These are phyloP conservation scores for Effrenium voratum DNA, from an alignment of 73 alveolate genomes.

Conservation along the genomic window DNA sequence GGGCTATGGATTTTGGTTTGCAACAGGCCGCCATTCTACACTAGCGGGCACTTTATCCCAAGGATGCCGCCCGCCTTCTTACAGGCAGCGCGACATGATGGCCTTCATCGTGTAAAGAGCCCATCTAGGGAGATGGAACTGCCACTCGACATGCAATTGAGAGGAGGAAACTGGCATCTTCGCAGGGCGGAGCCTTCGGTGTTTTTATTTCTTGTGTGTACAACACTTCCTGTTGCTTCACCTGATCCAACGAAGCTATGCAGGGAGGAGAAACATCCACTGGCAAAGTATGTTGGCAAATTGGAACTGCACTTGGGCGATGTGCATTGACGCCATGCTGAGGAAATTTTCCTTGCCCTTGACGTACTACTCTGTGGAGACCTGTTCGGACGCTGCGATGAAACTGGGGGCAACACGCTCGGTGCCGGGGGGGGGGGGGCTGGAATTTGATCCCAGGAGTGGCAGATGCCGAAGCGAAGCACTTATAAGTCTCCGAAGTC, in stretches of 20 bases:
- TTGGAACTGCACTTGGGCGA: neutral
- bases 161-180: no score
- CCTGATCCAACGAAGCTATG: no score
- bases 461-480: constrained; percentile 78
- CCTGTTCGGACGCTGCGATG: constrained; percentile 50
- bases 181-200: no score
- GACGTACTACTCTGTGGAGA: constrained; percentile 67
- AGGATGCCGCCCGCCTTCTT: constrained; percentile 52
- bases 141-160: no score
- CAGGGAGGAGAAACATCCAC: no score
- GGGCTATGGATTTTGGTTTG: neutral
- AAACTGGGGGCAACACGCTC: no score
- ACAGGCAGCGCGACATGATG: constrained; percentile 63
- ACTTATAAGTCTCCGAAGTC: constrained; percentile 71
- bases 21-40: neutral
- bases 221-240: no score
- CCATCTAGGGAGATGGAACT: no score
- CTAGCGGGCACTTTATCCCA: neutral
- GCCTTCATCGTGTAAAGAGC: constrained; percentile 50
- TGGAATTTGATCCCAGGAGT: neutral
- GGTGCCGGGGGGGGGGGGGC: no score
- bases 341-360: constrained; percentile 48
- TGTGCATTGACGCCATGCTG: no score
- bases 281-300: neutral
- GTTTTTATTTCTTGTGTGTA: no score